A percentile compares a stretch with the other conserved stretches of the same genome.
Evolutionary conservation across 345 rosid genomes (phyloP).

Genomic region (Salix exigua): DNA sequence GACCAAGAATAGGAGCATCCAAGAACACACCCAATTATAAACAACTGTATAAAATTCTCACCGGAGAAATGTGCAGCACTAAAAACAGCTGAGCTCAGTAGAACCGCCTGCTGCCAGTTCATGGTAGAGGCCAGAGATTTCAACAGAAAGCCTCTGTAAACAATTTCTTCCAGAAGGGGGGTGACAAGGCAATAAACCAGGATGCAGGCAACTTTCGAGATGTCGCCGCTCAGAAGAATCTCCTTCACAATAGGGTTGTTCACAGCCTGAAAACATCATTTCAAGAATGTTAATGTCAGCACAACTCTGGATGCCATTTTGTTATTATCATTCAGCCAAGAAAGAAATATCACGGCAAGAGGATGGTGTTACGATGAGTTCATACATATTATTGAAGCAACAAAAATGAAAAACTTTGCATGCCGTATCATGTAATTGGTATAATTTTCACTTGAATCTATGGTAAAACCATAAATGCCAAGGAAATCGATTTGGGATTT

Average conservation of each 20-base stretch:
- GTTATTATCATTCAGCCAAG: not conserved
- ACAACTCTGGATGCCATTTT: not conserved
- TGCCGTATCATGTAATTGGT: not conserved
- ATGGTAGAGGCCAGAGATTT: constrained; percentile 50
- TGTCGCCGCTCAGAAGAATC: constrained; percentile 50
- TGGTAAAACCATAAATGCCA: not conserved
- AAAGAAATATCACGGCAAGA: not conserved
- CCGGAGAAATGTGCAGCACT: constrained; percentile 76
- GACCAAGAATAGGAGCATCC: constrained; percentile 78
- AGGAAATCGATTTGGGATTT: not conserved
- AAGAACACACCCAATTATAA: constrained; percentile 61
- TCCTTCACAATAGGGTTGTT: constrained; percentile 47
- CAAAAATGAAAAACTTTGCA: not conserved
- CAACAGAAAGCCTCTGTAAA: constrained; percentile 79
- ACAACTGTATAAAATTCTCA: constrained; percentile 57
- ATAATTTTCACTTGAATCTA: not conserved
- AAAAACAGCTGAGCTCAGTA: constrained; percentile 61
- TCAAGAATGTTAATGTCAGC: not conserved
- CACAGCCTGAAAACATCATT: constrained; percentile 36
- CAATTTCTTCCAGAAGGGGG: constrained; percentile 67
- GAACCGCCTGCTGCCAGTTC: constrained; percentile 58
- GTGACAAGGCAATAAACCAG: constrained; percentile 58
- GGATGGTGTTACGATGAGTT: not conserved
- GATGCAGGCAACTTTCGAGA: constrained; percentile 48
- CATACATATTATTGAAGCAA: not conserved